Evolutionary conservation across 805 yeast species (phyloP).

Genomic region (Kodamaea lidongshanica): DNA sequence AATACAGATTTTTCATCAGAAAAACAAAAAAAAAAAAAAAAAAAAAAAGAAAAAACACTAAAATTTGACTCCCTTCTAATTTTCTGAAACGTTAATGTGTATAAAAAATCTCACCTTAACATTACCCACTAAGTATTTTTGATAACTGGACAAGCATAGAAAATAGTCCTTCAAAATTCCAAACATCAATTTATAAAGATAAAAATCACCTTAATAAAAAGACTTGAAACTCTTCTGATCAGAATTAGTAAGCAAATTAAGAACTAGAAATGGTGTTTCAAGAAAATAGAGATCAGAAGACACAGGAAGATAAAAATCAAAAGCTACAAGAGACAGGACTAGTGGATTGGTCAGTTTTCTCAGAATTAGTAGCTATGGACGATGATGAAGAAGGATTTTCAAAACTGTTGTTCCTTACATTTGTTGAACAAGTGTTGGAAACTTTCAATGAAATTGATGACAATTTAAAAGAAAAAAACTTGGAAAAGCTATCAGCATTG

Average conservation of each 20-base stretch:
- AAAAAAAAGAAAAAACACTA: background rate
- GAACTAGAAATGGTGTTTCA: too few species aligned
- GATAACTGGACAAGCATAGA: too few species aligned
- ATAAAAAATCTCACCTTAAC: too few species aligned
- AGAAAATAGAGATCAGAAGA: too few species aligned
- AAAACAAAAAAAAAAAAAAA: background rate
- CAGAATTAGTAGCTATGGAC: conserved; percentile 89
- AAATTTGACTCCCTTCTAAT: conserved; percentile 1
- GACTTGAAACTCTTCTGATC: too few species aligned
- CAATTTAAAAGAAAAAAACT: conserved; percentile 41
- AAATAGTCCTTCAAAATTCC: too few species aligned
- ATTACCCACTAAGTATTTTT: too few species aligned
- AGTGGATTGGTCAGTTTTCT: conserved; percentile 83
- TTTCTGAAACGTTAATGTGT: conserved; percentile 1
- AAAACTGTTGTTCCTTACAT: conserved; percentile 67
- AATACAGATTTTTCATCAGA: background rate
- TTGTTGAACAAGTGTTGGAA: conserved; percentile 80
- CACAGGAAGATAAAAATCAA: conserved; percentile 13
- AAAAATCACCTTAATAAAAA: too few species aligned
- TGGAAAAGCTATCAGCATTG: conserved; percentile 58
- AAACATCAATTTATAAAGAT: too few species aligned
- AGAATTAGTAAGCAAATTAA: too few species aligned
- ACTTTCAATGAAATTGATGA: conserved; percentile 69
- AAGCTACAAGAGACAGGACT: conserved; percentile 49
- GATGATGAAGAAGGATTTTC: conserved; percentile 94